Evolutionary conservation across 768 basidiomycete genomes (phyloP).

Genomic region (Macrocybe gigantea): DNA sequence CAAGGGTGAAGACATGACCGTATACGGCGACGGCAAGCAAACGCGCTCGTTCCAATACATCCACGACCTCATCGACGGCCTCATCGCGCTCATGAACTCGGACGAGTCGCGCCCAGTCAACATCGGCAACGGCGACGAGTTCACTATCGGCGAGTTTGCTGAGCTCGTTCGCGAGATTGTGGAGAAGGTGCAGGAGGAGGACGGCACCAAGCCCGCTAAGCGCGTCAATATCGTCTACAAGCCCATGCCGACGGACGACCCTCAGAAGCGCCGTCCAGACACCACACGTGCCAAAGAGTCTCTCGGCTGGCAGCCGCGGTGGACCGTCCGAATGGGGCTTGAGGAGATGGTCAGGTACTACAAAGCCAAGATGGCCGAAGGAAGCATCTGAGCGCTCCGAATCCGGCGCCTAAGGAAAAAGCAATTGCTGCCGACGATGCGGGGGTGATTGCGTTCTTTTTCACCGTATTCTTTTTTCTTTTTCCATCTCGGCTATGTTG

Average conservation of each 20-base stretch:
- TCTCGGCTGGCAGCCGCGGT: conserved; percentile 88
- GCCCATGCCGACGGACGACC: conserved; percentile 88
- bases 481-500: too few species aligned
- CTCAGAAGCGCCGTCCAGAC: conserved; percentile 90
- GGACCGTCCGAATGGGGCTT: conserved; percentile 89
- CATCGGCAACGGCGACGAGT: conserved; percentile 94
- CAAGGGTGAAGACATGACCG: conserved; percentile 94
- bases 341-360: conserved; percentile 96
- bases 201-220: conserved; percentile 46
- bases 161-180: conserved; percentile 89
- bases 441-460: too few species aligned
- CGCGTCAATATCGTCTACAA: conserved; percentile 69
- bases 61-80: conserved; percentile 93
- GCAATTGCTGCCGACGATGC: too few species aligned
- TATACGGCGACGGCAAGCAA: conserved; percentile 91
- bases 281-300: conserved; percentile 82
- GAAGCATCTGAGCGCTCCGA: conserved; percentile 48
- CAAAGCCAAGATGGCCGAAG: conserved; percentile 84
- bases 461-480: too few species aligned
- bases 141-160: conserved; percentile 93
- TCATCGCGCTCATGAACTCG: conserved; percentile 94
- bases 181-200: conserved; percentile 85
- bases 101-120: conserved; percentile 91
- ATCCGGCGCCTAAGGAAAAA: neutral
- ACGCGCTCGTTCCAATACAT: conserved; percentile 98